These are phyloP conservation scores for Rhodotorula sphaerocarpa DNA, from an alignment of 768 basidiomycete genomes.

Conservation along the genomic window DNA sequence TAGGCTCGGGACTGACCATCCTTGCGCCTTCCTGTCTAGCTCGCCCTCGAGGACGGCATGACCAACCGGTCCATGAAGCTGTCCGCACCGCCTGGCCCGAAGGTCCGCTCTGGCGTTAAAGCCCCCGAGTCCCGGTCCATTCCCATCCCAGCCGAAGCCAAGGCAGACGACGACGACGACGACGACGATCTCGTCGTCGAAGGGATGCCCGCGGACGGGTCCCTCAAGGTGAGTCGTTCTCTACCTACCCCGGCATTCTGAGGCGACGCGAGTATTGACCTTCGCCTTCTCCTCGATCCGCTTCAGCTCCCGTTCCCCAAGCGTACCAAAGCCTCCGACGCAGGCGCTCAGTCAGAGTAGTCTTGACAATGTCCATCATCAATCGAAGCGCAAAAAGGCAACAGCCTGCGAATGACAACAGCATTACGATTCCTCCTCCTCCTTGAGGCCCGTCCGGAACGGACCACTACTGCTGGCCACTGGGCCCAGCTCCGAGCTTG, in stretches of 20 bases:
- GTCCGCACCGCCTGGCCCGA: conserved; percentile 9
- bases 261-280: no score
- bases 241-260: no score
- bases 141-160: neutral
- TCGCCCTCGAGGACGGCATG: conserved; percentile 20
- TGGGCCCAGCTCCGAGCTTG: conserved; percentile 10
- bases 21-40: neutral
- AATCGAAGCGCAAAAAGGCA: no score
- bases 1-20: no score
- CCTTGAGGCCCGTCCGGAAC: no score
- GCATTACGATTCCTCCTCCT: no score
- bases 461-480: neutral
- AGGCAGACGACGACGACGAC: neutral
- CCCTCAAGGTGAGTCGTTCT: conserved; percentile 14
- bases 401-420: no score
- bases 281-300: no score
- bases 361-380: no score
- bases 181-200: conserved; percentile 25
- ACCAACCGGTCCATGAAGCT: conserved; percentile 4
- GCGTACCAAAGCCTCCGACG: no score
- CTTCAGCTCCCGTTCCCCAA: no score
- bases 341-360: no score
- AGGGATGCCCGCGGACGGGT: neutral
- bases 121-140: neutral
- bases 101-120: conserved; percentile 1